Conservation (phyloP, 2,329 filamentous ascomycete species). For the Neopestalotiopsis sp. region DNA sequence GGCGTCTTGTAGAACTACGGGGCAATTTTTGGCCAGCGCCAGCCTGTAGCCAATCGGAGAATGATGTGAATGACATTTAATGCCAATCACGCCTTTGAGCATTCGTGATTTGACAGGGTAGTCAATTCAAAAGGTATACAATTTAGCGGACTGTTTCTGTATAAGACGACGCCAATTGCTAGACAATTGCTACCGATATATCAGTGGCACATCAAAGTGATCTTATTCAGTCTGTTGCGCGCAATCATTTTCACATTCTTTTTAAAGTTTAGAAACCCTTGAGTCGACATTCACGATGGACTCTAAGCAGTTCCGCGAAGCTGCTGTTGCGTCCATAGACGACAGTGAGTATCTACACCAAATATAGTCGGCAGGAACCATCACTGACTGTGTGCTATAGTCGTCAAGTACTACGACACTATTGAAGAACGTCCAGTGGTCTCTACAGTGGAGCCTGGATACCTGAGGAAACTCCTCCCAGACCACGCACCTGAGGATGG, state of each 20-base stretch:
- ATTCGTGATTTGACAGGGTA: neutral
- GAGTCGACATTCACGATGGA: conserved; percentile 63
- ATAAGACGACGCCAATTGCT: neutral
- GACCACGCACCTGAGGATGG: conserved; percentile 65
- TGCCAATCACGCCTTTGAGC: neutral
- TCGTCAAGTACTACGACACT: conserved; percentile 83
- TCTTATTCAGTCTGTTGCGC: no score
- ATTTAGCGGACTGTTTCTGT: neutral
- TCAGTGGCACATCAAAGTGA: no score
- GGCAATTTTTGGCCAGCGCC: neutral
- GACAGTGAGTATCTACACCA: conserved; percentile 68
- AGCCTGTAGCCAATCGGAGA: neutral
- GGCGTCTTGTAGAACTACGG: neutral
- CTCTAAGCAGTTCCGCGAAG: conserved; percentile 75
- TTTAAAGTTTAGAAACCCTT: neutral
- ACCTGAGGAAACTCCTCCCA: conserved; percentile 82
- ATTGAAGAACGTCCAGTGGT: conserved; percentile 75
- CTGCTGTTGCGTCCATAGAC: conserved; percentile 79
- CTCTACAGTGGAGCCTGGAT: conserved; percentile 82
- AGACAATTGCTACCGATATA: no score
- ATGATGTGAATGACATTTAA: neutral
- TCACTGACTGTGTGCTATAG: conserved; percentile 47
- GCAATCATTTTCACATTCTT: neutral
- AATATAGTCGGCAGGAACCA: neutral
- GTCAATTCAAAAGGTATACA: neutral